Evolutionary conservation across 176 grass and related monocot species (phyloP), one percentile per base, ranked within the genome.

Genomic region (Carex littledalei): DNA sequence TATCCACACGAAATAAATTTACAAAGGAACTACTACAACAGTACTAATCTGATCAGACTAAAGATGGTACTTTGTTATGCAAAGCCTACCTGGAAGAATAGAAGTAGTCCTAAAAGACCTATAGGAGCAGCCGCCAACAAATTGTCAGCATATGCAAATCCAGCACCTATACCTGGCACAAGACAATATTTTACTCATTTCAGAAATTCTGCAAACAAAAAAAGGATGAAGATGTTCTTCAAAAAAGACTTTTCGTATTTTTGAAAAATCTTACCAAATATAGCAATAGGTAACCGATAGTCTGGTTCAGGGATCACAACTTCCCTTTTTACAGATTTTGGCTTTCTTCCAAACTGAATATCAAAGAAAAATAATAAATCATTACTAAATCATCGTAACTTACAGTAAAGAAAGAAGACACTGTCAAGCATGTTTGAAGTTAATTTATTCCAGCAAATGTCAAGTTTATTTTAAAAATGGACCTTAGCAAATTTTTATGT

Each of bases 111-210:
- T 72, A 98, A 85, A 16, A 98, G 88, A 61, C 92, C 95, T 82
- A 91, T 84, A 24, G 91, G 93, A 64, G 92, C 91, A 72, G 95
- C 89, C 53, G 86, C 91, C 34, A 98, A 81, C 89, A 94, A 88
- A 91, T 98, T 98, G 68, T 94, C 91, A 67, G 86, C 29, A 85
- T 94, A 98, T 83, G 83, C 91, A 88, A 94, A 91, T 65, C 67
- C 91, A 88, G 89, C 85, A 87, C 91, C 84, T 80, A 93, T 93
- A 34, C 95, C 95, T 94, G 86, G 14, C 45, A 53, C 21, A 63
- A 35, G 21, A 63, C 45, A 63, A 84, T 34, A 49, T 64, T 75
- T 81, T 81, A 41, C 2, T 2, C 29, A 43, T 83, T 83, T 50
- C 37, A 83, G 59, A 47, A 17, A 66, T 62, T 67, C 11, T 50